Conservation (phyloP, 768 basidiomycete genomes). For the Auriscalpium microsporum region DNA sequence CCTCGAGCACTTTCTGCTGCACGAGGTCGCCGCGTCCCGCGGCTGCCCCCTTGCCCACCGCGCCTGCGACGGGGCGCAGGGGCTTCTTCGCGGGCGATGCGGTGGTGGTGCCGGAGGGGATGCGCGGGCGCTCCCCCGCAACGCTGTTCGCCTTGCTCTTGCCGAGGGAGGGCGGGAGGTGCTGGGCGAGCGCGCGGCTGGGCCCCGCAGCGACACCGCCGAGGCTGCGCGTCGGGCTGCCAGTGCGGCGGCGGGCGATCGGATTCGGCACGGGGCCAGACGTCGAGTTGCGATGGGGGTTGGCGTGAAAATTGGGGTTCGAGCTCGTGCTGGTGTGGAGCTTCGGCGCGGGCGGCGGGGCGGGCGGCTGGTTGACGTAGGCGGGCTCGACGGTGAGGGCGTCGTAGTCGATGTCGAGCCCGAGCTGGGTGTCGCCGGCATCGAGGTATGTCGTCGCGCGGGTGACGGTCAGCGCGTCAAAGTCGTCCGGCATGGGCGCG, state of each 20-base stretch:
- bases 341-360: neutral
- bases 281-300: too few species aligned
- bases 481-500: conserved; percentile 32
- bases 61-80: neutral
- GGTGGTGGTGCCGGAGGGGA: neutral
- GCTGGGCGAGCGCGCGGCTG: neutral
- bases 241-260: neutral
- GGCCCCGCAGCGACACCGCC: neutral
- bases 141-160: conserved; percentile 12
- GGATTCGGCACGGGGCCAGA: too few species aligned
- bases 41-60: conserved; percentile 7
- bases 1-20: conserved; percentile 25
- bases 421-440: conserved; percentile 1
- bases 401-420: conserved; percentile 14
- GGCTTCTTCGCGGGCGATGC: conserved; percentile 1
- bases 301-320: too few species aligned
- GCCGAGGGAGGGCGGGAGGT: neutral
- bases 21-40: conserved; percentile 22
- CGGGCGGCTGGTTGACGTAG: neutral
- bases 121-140: neutral
- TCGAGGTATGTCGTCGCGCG: conserved; percentile 12
- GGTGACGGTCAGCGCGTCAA: conserved; percentile 27
- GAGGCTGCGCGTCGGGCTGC: conserved; percentile 11
- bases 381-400: conserved; percentile 6
- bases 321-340: neutral